Evolutionary conservation across 1,284 basidiomycete species (phyloP), one percentile per base, ranked within the genome.

Genomic region (Heterobasidion occidentale): DNA sequence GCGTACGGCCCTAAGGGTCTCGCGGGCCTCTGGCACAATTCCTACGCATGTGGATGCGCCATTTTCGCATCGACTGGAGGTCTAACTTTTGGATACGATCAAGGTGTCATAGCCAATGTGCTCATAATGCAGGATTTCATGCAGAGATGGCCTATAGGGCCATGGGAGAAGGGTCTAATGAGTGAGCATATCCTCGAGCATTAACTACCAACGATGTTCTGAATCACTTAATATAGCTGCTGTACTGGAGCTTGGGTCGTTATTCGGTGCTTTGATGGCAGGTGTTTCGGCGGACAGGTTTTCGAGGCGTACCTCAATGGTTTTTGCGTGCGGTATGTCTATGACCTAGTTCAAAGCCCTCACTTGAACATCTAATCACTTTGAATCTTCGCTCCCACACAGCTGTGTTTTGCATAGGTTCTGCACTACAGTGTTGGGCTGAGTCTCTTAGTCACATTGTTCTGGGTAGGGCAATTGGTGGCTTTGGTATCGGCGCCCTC

Each of bases 121-220:
- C 76, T 92, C 14, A 86, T 90, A n/a, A 92, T 92, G 89, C 72
- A 75, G 51, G 84, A 88, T 60, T 92, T 92, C 62, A 61, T 78
- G 36, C 61, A 68, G 52, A 75, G 81, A 11, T 90, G 82, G 79
- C 86, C 84, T 7, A 73, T 89, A 11, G 81, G 80, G 15, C 79
- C 88, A 9, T 77, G 86, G 72, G 80, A 89, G 68, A 86, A 83
- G 63, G 89, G 88, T 4, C 70, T 81, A 12, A 86, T 91, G 78
- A 90, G 89, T 88, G 64, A 60, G 83, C 74, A 46, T 15, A 20
- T 58, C 36, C 7, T 12, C 11, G 3, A 42, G 38, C n/a, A 5
- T 42, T 1, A 6, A 42, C n/a, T 20, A 14, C 33, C 45, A 35
- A 34, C 8, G 33, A 15, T 48, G 47, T 20, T 17, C 14, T 17